Evolutionary conservation across 306 rosid genomes (phyloP).

Genomic region (Acacia crassicarpa): DNA sequence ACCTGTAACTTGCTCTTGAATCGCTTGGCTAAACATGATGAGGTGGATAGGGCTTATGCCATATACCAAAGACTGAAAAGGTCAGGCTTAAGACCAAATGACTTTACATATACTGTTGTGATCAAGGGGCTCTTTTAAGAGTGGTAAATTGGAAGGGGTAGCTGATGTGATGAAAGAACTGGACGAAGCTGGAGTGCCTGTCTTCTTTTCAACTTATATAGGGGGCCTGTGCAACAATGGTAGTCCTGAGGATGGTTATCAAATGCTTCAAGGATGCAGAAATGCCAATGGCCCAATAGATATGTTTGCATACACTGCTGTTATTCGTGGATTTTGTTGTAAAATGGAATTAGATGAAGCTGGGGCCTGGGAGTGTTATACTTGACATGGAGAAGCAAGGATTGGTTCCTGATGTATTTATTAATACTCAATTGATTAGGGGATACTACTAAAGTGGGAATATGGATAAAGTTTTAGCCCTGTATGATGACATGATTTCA

Average conservation of each 20-base stretch:
- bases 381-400: conserved; percentile 66
- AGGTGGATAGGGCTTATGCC: conserved; percentile 48
- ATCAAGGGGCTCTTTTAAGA: conserved; percentile 69
- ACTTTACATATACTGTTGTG: conserved; percentile 64
- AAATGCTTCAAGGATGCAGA: conserved; percentile 53
- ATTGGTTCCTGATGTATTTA: conserved; percentile 46
- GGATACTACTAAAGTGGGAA: conserved; percentile 67
- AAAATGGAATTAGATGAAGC: conserved; percentile 65
- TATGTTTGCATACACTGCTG: conserved; percentile 48
- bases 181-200: conserved; percentile 55
- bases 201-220: conserved; percentile 56
- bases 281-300: conserved; percentile 43
- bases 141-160: conserved; percentile 56
- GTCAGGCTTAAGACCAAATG: conserved; percentile 62
- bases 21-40: conserved; percentile 48
- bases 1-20: conserved; percentile 71
- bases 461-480: conserved; percentile 48
- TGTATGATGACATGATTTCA: conserved; percentile 54
- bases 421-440: conserved; percentile 50
- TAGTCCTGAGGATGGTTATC: conserved; percentile 56
- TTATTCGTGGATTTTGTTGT: conserved; percentile 76
- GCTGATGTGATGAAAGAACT: conserved; percentile 56
- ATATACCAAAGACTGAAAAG: conserved; percentile 60
- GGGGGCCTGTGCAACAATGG: conserved; percentile 67
- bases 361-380: conserved; percentile 47